A percentile compares a stretch with the other conserved stretches of the same genome.
phyloP scores from a whole-genome alignment of 164 flowering plant genomes.

The Akebia trifoliata region DNA sequence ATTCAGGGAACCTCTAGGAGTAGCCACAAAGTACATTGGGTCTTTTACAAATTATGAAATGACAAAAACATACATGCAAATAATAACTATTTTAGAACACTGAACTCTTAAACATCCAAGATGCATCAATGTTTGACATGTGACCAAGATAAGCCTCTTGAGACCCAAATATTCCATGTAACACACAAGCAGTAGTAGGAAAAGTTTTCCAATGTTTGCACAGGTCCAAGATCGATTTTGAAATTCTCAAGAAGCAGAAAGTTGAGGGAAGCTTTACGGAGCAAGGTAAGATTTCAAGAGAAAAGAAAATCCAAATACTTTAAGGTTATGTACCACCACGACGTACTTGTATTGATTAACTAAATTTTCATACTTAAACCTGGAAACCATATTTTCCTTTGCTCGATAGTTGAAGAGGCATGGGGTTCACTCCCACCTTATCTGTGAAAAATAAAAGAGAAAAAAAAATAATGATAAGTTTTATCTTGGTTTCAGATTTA shows the following conservation, averaged over 20 bases:
- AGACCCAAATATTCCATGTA: neutral
- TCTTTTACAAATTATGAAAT: too few relatives aligned
- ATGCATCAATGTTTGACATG: too few relatives aligned
- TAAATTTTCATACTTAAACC: neutral
- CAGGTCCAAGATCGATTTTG: conserved; percentile 94
- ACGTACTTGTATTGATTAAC: neutral
- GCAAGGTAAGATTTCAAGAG: conserved; percentile 58
- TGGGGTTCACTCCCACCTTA: too few relatives aligned
- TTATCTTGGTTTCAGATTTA: conserved; percentile 45
- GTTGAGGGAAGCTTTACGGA: conserved; percentile 65
- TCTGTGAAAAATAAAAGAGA: too few relatives aligned
- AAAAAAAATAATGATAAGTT: neutral
- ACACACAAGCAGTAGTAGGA: too few relatives aligned
- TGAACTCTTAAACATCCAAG: too few relatives aligned
- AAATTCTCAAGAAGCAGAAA: conserved; percentile 79
- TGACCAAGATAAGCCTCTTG: neutral
- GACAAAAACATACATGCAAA: neutral
- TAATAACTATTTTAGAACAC: too few relatives aligned
- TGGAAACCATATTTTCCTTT: too few relatives aligned
- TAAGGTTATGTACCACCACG: neutral
- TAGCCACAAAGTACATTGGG: too few relatives aligned
- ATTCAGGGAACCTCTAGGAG: too few relatives aligned
- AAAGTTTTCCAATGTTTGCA: neutral
- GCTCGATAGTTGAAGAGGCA: too few relatives aligned
- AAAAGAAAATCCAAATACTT: neutral